These are phyloP conservation scores for Scheffersomyces cryptocercus DNA, from an alignment of 1,139 yeast species.

Conservation along the genomic window DNA sequence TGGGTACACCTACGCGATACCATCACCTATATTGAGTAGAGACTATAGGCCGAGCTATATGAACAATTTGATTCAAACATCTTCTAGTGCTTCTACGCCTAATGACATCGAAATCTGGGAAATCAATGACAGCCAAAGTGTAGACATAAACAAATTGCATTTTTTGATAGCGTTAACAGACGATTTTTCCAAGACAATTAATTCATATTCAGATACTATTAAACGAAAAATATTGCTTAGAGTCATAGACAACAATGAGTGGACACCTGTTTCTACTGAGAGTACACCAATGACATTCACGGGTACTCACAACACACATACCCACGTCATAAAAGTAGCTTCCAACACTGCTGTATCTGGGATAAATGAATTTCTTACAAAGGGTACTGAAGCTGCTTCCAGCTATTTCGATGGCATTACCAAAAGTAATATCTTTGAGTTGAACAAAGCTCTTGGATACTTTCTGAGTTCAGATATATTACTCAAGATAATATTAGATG, in stretches of 20 bases:
- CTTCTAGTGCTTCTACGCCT: conserved; percentile 7
- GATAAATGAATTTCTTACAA: conserved; percentile 27
- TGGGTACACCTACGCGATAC: conserved; percentile 15
- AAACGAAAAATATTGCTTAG: conserved; percentile 31
- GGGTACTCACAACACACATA: conserved; percentile 8
- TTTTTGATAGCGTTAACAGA: conserved; percentile 33
- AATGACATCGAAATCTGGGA: conserved; percentile 33
- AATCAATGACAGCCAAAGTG: conserved; percentile 17
- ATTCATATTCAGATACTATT: conserved; percentile 15
- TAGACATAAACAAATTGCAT: conserved; percentile 19
- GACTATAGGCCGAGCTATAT: conserved; percentile 27
- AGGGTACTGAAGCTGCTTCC: conserved; percentile 36
- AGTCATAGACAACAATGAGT: conserved; percentile 43
- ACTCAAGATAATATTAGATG: conserved; percentile 5
- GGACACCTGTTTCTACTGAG: conserved; percentile 38
- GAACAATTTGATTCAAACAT: background rate
- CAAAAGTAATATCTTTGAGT: conserved; percentile 39
- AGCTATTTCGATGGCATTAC: conserved; percentile 30
- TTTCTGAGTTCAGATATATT: conserved; percentile 24
- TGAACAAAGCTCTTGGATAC: conserved; percentile 34
- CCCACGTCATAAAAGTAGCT: conserved; percentile 38
- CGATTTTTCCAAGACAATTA: conserved; percentile 20
- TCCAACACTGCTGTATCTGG: conserved; percentile 32
- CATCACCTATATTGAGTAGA: conserved; percentile 39
- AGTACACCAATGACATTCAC: conserved; percentile 28